A percentile compares a stretch with the other conserved stretches of the same genome.
Conservation (phyloP, 2,329 filamentous ascomycete species). For the Hirsutella rhossiliensis region DNA sequence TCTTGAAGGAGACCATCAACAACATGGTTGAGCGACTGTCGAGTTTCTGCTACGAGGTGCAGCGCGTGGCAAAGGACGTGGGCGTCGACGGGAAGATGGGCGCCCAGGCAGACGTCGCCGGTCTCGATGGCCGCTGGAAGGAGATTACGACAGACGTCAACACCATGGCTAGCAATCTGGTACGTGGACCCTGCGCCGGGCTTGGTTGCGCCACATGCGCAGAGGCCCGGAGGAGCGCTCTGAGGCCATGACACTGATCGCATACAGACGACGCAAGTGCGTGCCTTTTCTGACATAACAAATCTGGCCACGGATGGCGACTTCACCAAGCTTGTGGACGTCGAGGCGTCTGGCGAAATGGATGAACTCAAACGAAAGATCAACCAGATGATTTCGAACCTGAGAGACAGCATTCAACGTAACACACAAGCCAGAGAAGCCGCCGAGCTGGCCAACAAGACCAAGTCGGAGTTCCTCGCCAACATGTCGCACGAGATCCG, state of each 20-base stretch:
- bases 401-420: conserved; percentile 90
- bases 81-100: conserved; percentile 98
- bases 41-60: conserved; percentile 92
- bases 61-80: conserved; percentile 90
- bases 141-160: conserved; percentile 97
- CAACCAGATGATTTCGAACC: conserved; percentile 96
- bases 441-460: conserved; percentile 92
- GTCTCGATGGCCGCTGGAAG: conserved; percentile 90
- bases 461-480: conserved; percentile 94
- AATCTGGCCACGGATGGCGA: conserved; percentile 94
- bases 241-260: conserved; percentile 12
- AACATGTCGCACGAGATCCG: conserved; percentile 99
- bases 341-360: conserved; percentile 97
- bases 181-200: conserved; percentile 17
- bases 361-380: conserved; percentile 98
- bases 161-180: conserved; percentile 67
- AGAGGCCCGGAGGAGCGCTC: no score
- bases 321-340: conserved; percentile 92
- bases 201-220: background rate
- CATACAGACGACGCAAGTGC: conserved; percentile 82
- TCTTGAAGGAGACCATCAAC: conserved; percentile 93
- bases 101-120: conserved; percentile 87
- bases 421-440: conserved; percentile 94
- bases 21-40: conserved; percentile 96
- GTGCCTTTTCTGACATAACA: conserved; percentile 97